A percentile compares a stretch with the other conserved stretches of the same genome.
Evolutionary conservation across 345 rosid genomes (phyloP).

Genomic region (Kernera saxatilis): DNA sequence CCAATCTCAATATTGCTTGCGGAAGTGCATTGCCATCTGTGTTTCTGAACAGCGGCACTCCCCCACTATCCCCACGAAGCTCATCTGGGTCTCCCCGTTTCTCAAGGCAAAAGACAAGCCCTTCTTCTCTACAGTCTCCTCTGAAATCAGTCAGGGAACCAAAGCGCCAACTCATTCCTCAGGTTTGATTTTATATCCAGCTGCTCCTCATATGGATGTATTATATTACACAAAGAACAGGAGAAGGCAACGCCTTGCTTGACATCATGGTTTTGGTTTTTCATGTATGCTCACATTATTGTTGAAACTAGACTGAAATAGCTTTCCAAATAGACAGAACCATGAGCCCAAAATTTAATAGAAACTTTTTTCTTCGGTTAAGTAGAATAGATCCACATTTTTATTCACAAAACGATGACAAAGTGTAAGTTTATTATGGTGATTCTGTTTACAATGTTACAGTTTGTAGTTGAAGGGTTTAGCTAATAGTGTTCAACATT

Average conservation of each 20-base stretch:
- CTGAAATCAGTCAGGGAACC: conserved; percentile 58
- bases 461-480: conserved; percentile 1
- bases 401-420: not conserved
- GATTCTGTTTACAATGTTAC: not conserved
- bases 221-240: not conserved
- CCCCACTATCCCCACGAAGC: conserved; percentile 89
- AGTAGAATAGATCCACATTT: not conserved
- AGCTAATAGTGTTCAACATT: not conserved
- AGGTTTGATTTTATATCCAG: conserved; percentile 43
- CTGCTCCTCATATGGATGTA: not conserved
- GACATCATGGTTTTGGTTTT: not conserved
- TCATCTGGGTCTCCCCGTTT: conserved; percentile 67
- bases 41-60: conserved; percentile 74
- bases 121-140: conserved; percentile 72
- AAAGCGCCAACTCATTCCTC: conserved; percentile 66
- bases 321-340: not conserved
- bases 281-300: not conserved
- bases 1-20: conserved; percentile 35
- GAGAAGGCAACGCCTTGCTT: not conserved
- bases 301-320: not conserved
- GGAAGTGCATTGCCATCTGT: conserved; percentile 60
- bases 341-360: not conserved
- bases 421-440: not conserved
- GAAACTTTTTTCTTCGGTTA: not conserved
- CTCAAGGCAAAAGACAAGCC: conserved; percentile 57